Evolutionary conservation across 805 yeast genomes (phyloP).

Genomic region (Cyberlindnera amylophila): DNA sequence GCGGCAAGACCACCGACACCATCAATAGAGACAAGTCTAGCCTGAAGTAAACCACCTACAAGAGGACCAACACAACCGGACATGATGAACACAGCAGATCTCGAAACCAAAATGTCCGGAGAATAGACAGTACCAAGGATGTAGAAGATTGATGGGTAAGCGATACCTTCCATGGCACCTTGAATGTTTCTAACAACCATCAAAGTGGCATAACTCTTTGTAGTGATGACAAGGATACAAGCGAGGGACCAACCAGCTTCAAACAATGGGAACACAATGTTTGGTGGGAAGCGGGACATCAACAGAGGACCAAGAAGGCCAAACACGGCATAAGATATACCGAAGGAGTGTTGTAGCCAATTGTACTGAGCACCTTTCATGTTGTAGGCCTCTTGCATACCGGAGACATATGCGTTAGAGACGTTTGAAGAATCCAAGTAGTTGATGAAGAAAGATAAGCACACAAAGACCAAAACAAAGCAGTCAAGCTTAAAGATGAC

Average conservation of each 20-base stretch:
- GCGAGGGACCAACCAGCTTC: conserved; percentile 13
- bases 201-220: conserved; percentile 6
- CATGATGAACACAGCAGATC: conserved; percentile 17
- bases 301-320: conserved; percentile 12
- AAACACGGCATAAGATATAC: conserved; percentile 9
- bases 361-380: conserved; percentile 29
- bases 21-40: conserved; percentile 35
- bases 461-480: conserved; percentile 17
- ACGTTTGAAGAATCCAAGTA: conserved; percentile 19
- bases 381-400: conserved; percentile 48
- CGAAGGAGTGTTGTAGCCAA: conserved; percentile 12
- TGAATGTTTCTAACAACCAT: conserved; percentile 13
- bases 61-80: conserved; percentile 16
- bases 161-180: conserved; percentile 16
- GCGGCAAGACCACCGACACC: conserved; percentile 36
- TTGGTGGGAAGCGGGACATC: conserved; percentile 8
- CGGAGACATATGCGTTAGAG: conserved; percentile 55
- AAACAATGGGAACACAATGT: conserved; percentile 10
- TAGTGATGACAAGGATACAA: conserved; percentile 9
- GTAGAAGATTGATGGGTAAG: conserved; percentile 18
- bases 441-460: conserved; percentile 19
- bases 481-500: conserved; percentile 19
- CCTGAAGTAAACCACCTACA: conserved; percentile 38
- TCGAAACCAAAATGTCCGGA: conserved; percentile 11
- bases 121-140: conserved; percentile 18